Percentiles rank a stretch among this genome's conserved stretches.
Conservation (phyloP, 140 eudicot species). For the Ambrosia hybrid region DNA sequence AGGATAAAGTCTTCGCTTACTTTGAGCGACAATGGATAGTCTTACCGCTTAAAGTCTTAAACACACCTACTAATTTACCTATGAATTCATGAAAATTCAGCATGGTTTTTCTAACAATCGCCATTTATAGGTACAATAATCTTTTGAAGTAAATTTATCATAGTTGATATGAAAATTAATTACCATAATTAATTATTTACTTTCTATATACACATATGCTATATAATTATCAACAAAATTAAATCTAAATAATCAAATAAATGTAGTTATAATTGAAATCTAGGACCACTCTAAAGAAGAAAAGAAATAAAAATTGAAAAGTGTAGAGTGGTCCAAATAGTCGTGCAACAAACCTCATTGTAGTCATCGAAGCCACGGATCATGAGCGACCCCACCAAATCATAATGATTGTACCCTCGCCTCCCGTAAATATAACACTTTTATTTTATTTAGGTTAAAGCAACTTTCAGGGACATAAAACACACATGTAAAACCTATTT, state of each 20-base stretch:
- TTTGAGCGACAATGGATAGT: no score
- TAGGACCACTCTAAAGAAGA: constrained; percentile 23
- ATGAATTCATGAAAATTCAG: neutral
- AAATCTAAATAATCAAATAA: neutral
- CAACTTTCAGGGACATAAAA: neutral
- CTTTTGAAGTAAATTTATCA: neutral
- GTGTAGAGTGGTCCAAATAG: constrained; percentile 35
- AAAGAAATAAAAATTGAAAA: constrained; percentile 23
- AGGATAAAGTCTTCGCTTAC: no score
- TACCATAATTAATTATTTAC: neutral
- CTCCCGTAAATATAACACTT: constrained; percentile 8
- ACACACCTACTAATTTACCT: no score
- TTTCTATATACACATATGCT: neutral
- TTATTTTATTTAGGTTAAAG: neutral
- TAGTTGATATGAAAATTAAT: neutral
- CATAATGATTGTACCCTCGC: constrained; percentile 26
- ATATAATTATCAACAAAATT: neutral
- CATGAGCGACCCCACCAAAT: constrained; percentile 20
- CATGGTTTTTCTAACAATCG: neutral
- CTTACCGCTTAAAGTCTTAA: no score
- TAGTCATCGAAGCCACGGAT: constrained; percentile 29
- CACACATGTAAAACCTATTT: constrained; percentile 10
- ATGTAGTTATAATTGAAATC: neutral
- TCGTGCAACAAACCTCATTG: constrained; percentile 31
- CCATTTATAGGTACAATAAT: neutral